A percentile compares a stretch with the other conserved stretches of the same genome.
phyloP scores from a whole-genome alignment of 2,329 filamentous ascomycete genomes.

The Alternaria panax region DNA sequence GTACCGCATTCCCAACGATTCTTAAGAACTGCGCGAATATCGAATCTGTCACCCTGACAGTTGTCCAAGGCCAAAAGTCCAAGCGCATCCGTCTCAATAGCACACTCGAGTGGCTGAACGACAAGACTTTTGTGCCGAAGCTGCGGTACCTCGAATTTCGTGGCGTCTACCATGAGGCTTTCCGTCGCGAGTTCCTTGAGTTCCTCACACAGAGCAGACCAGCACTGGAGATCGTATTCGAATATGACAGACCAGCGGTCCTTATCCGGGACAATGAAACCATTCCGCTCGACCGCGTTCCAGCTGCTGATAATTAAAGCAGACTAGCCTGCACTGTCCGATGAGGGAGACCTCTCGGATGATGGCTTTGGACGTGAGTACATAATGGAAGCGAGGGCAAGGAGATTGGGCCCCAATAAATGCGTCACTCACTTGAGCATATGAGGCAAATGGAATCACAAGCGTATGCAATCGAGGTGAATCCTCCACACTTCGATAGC shows the following conservation, averaged over 20 bases:
- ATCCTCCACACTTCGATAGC: background rate
- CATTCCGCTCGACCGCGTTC: background rate
- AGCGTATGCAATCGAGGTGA: background rate
- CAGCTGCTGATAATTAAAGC: background rate
- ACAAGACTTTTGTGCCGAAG: constrained; percentile 1
- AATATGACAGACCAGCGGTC: background rate
- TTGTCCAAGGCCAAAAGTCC: constrained; percentile 4
- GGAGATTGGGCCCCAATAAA: background rate
- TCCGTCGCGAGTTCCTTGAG: constrained; percentile 7
- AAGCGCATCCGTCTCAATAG: constrained; percentile 5
- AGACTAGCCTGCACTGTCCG: background rate
- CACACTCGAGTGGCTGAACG: constrained; percentile 3
- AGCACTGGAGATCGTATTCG: constrained; percentile 4
- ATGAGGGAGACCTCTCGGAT: background rate
- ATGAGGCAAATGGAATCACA: background rate
- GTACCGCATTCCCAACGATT: constrained; percentile 6
- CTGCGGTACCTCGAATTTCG: constrained; percentile 8
- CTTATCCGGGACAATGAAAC: background rate
- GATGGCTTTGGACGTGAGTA: background rate
- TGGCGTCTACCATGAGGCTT: constrained; percentile 3
- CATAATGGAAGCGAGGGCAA: background rate
- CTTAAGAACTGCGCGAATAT: constrained; percentile 5
- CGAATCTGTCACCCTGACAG: constrained; percentile 2
- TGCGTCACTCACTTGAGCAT: background rate
- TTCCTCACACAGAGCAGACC: constrained; percentile 7